phyloP scores from a whole-genome alignment of 148 eudicot genomes.

The Silene uniflora region DNA sequence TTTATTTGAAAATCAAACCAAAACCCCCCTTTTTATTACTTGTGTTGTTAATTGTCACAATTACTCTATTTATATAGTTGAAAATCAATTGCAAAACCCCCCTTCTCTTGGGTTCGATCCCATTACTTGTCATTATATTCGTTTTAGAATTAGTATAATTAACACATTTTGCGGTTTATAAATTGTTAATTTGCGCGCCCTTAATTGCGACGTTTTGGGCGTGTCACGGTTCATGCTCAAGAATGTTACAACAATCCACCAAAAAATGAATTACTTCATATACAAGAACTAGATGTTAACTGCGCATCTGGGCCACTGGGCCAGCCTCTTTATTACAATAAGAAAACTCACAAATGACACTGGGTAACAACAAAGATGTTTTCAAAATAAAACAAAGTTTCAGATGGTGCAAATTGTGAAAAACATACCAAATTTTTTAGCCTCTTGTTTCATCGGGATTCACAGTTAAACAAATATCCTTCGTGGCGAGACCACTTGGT shows the following conservation, averaged over 20 bases:
- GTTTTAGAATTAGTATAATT: too few species aligned
- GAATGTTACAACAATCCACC: neutral
- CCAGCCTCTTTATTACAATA: neutral
- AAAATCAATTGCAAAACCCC: too few species aligned
- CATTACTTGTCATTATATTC: too few species aligned
- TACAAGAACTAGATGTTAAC: neutral
- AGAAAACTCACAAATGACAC: too few species aligned
- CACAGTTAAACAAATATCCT: constrained; percentile 53
- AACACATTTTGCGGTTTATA: too few species aligned
- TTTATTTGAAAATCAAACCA: too few species aligned
- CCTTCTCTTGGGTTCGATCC: too few species aligned
- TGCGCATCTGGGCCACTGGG: neutral
- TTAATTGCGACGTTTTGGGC: too few species aligned
- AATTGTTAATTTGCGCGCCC: too few species aligned
- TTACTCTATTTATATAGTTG: too few species aligned
- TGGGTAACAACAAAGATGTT: neutral
- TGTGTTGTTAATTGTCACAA: too few species aligned
- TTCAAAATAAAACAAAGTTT: neutral
- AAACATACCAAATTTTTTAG: constrained; percentile 33
- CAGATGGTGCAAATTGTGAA: neutral
- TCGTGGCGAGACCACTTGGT: constrained; percentile 59
- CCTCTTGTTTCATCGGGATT: constrained; percentile 30
- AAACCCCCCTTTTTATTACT: too few species aligned
- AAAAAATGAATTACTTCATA: neutral
- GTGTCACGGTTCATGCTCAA: neutral